Evolutionary conservation across 495 filamentous ascomycete genomes (phyloP).

Genomic region (Lichenothelia convexa): DNA sequence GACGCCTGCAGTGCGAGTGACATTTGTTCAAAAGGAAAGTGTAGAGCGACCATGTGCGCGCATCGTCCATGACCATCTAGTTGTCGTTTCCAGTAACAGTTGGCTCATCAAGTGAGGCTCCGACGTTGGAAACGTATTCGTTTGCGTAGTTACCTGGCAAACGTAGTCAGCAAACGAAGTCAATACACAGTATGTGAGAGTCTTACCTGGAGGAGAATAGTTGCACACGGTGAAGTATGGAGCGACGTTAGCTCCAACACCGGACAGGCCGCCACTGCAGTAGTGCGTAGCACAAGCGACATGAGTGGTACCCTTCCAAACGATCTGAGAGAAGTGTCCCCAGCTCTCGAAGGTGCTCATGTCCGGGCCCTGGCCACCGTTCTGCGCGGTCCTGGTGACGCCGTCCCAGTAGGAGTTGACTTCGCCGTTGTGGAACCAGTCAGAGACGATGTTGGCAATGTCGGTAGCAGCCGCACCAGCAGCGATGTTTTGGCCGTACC

Average conservation of each 20-base stretch:
- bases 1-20: too few species aligned
- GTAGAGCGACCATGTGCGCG: too few species aligned
- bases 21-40: too few species aligned
- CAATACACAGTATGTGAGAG: not conserved
- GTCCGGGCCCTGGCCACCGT: slow-evolving; percentile 27
- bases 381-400: slow-evolving; percentile 31
- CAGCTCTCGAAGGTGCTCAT: slow-evolving; percentile 47
- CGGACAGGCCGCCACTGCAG: slow-evolving; percentile 30
- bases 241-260: slow-evolving; percentile 30
- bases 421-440: slow-evolving; percentile 76
- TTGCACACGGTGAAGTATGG: slow-evolving; percentile 74
- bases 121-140: slow-evolving; percentile 46
- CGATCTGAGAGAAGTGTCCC: slow-evolving; percentile 82
- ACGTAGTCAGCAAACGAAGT: slow-evolving; percentile 12
- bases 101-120: slow-evolving; percentile 26
- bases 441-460: slow-evolving; percentile 45
- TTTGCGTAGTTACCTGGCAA: slow-evolving; percentile 43
- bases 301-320: slow-evolving; percentile 55
- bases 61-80: too few species aligned
- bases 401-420: slow-evolving; percentile 26
- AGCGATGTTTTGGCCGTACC: slow-evolving; percentile 78
- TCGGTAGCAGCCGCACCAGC: slow-evolving; percentile 26
- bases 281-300: slow-evolving; percentile 55
- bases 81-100: slow-evolving; percentile 13
- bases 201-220: slow-evolving; percentile 51